A percentile compares a stretch with the other conserved stretches of the same genome.
phyloP scores from a whole-genome alignment of 1,139 yeast species.

The Candida neerlandica region DNA sequence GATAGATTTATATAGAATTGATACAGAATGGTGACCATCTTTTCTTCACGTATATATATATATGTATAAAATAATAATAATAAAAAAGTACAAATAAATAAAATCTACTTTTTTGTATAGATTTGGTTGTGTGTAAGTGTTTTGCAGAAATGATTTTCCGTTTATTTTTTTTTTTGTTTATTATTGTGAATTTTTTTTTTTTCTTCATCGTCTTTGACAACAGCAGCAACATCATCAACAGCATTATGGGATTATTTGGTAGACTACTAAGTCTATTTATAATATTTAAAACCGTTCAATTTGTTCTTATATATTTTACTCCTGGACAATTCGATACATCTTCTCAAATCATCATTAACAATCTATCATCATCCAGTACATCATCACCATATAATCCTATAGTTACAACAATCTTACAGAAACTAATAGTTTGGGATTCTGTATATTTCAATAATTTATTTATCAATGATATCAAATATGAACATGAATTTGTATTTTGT shows the following conservation, averaged over 20 bases:
- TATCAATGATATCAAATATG: constrained; percentile 55
- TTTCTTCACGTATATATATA: not conserved
- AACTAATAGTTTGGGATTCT: constrained; percentile 80
- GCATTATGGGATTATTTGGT: constrained; percentile 8
- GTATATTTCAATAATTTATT: constrained; percentile 72
- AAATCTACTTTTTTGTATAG: no score
- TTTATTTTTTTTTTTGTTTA: no score
- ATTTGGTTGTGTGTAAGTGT: no score
- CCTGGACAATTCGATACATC: constrained; percentile 47
- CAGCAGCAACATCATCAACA: not conserved
- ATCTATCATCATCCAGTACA: not conserved
- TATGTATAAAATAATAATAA: not conserved
- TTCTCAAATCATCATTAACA: constrained; percentile 28
- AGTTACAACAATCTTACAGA: constrained; percentile 34
- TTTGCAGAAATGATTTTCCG: no score
- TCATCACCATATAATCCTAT: constrained; percentile 9
- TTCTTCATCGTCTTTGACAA: not conserved
- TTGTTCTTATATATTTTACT: constrained; percentile 31
- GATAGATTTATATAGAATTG: not conserved
- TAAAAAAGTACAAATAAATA: not conserved
- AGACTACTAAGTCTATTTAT: constrained; percentile 24
- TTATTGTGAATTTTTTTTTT: not conserved
- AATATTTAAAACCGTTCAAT: constrained; percentile 31
- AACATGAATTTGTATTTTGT: constrained; percentile 91
- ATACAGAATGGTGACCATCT: not conserved